Percentiles rank a stretch among this genome's conserved stretches.
These are phyloP conservation scores for Backusella circina DNA, from an alignment of 192 early-diverging fungal species.

Conservation along the genomic window DNA sequence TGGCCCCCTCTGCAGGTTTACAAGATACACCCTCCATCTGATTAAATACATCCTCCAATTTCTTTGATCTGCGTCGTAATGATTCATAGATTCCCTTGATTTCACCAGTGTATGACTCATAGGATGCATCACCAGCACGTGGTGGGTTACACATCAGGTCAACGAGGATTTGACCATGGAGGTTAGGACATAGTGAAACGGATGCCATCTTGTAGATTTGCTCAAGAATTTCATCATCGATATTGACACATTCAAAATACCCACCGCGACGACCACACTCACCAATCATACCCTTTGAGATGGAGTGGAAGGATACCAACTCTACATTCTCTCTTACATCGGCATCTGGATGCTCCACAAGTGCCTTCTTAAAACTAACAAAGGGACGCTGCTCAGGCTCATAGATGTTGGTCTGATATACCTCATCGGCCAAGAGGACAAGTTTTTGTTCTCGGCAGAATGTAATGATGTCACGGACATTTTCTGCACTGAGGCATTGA, in stretches of 20 bases:
- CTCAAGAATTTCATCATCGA: slow-evolving; percentile 70
- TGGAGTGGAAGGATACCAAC: slow-evolving; percentile 93
- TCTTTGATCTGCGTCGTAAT: slow-evolving; percentile 71
- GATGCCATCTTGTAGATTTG: slow-evolving; percentile 94
- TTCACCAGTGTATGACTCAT: slow-evolving; percentile 70
- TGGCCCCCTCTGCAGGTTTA: slow-evolving; percentile 85
- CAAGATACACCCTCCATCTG: slow-evolving; percentile 77
- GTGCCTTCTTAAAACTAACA: slow-evolving; percentile 94
- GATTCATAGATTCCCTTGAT: slow-evolving; percentile 72
- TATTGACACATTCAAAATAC: slow-evolving; percentile 91
- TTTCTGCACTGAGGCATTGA: slow-evolving; percentile 74
- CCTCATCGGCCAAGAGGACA: slow-evolving; percentile 93
- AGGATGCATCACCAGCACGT: slow-evolving; percentile 73
- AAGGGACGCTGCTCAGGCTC: slow-evolving; percentile 74
- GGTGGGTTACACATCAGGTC: slow-evolving; percentile 93
- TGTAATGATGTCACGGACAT: slow-evolving; percentile 85
- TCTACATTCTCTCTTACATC: slow-evolving; percentile 59
- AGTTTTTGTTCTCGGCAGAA: slow-evolving; percentile 81
- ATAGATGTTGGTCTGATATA: slow-evolving; percentile 98
- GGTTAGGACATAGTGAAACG: slow-evolving; percentile 90
- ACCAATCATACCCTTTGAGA: slow-evolving; percentile 98
- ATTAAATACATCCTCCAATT: slow-evolving; percentile 76
- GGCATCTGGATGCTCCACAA: slow-evolving; percentile 67
- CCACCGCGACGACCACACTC: slow-evolving; percentile 97
- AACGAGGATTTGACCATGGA: slow-evolving; percentile 91